Evolutionary conservation across 2,329 filamentous ascomycete genomes (phyloP).

Genomic region (Atkinsonella hypoxylon): DNA sequence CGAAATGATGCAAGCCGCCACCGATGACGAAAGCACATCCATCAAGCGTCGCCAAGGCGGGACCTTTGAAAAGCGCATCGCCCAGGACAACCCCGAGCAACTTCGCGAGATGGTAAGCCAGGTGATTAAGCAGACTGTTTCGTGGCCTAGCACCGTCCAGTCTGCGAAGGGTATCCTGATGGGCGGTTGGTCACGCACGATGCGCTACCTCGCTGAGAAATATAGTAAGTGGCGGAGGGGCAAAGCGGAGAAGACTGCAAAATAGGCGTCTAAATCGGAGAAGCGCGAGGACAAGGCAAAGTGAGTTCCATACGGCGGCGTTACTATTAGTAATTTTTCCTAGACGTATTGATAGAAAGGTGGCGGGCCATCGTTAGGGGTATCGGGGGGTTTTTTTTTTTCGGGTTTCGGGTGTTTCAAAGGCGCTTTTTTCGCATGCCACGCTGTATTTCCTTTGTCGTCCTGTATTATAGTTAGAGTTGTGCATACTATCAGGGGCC

Average conservation of each 20-base stretch:
- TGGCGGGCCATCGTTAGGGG: neutral
- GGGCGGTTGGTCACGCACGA: constrained; percentile 56
- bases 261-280: constrained; percentile 1
- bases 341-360: neutral
- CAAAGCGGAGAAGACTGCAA: constrained; percentile 15
- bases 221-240: constrained; percentile 49
- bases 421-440: too few species aligned
- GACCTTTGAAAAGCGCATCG: constrained; percentile 77
- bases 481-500: too few species aligned
- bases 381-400: too few species aligned
- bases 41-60: constrained; percentile 68
- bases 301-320: neutral
- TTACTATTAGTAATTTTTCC: too few species aligned
- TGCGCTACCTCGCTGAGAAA: constrained; percentile 77
- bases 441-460: too few species aligned
- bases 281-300: neutral
- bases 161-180: constrained; percentile 76
- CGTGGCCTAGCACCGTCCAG: constrained; percentile 85
- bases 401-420: too few species aligned
- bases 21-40: constrained; percentile 51
- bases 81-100: constrained; percentile 51
- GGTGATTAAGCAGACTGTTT: constrained; percentile 77
- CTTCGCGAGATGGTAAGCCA: constrained; percentile 59
- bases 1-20: constrained; percentile 67
- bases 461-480: too few species aligned